These are phyloP conservation scores for Immersiella caudata DNA, from an alignment of 495 filamentous ascomycete species.

Conservation along the genomic window DNA sequence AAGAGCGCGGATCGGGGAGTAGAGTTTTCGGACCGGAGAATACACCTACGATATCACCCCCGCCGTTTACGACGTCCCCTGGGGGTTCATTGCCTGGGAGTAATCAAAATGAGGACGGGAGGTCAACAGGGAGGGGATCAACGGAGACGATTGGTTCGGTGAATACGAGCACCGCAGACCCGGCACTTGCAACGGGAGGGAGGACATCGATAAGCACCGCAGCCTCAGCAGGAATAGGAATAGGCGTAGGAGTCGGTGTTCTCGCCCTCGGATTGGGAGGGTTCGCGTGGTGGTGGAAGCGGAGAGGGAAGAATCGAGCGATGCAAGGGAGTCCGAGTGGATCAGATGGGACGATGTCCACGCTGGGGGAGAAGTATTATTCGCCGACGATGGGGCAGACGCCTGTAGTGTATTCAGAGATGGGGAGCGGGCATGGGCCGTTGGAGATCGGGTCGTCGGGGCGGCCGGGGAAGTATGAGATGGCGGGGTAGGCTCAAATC, in stretches of 20 bases:
- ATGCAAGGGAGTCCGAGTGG: not conserved
- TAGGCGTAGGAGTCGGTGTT: not conserved
- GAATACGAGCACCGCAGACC: not conserved
- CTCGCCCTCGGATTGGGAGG: not conserved
- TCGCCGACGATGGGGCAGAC: not conserved
- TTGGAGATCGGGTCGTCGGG: not conserved
- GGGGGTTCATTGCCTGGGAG: not conserved
- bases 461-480: not conserved
- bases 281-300: not conserved
- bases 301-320: not conserved
- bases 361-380: not conserved
- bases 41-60: not conserved
- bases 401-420: not conserved
- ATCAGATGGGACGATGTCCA: not conserved
- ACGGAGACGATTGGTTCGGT: not conserved
- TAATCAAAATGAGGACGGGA: too few relatives aligned
- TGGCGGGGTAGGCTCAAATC: not conserved
- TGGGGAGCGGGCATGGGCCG: not conserved
- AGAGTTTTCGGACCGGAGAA: slow-evolving; percentile 7
- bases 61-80: not conserved
- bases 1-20: slow-evolving; percentile 11
- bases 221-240: not conserved
- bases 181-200: not conserved
- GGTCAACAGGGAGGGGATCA: not conserved
- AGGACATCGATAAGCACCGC: not conserved